Evolutionary conservation across 1,284 basidiomycete genomes (phyloP).

Genomic region (Binderoboletus segoi): DNA sequence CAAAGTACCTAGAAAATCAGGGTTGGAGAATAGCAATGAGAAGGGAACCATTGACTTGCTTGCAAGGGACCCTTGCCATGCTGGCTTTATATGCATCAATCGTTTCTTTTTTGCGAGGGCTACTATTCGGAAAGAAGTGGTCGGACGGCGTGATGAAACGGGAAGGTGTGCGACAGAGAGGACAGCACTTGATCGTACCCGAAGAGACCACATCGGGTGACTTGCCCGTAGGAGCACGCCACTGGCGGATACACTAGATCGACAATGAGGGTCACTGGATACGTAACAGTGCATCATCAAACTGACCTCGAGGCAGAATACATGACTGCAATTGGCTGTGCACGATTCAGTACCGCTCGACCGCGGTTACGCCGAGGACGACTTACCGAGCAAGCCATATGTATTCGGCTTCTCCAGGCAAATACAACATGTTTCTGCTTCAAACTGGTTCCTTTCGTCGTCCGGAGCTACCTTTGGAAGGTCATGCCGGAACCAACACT

Average conservation of each 20-base stretch:
- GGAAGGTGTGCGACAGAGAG: slow-evolving; percentile 66
- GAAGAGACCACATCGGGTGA: slow-evolving; percentile 52
- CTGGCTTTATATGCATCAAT: slow-evolving; percentile 67
- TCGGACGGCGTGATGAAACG: slow-evolving; percentile 71
- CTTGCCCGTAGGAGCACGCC: slow-evolving; percentile 64
- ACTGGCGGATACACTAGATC: slow-evolving; percentile 68
- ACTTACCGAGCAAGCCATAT: slow-evolving; percentile 67
- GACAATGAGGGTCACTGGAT: slow-evolving; percentile 11
- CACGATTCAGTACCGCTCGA: slow-evolving; percentile 9
- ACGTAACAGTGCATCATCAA: neutral
- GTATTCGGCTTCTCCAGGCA: slow-evolving; percentile 71
- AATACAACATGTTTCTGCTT: slow-evolving; percentile 57
- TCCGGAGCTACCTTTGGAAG: slow-evolving; percentile 28
- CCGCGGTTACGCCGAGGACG: neutral
- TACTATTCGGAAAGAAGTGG: slow-evolving; percentile 56
- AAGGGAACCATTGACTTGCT: slow-evolving; percentile 40
- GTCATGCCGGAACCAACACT: slow-evolving; percentile 73
- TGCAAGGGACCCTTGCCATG: slow-evolving; percentile 68
- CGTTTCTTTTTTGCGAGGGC: slow-evolving; percentile 51
- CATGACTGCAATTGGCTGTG: slow-evolving; percentile 67
- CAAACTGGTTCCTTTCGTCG: slow-evolving; percentile 29
- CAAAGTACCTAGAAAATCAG: slow-evolving; percentile 56
- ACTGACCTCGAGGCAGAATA: slow-evolving; percentile 68
- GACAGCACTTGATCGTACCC: slow-evolving; percentile 70
- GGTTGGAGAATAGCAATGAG: neutral